phyloP scores from a whole-genome alignment of 2,329 filamentous ascomycete genomes.

The Neurospora sp. region DNA sequence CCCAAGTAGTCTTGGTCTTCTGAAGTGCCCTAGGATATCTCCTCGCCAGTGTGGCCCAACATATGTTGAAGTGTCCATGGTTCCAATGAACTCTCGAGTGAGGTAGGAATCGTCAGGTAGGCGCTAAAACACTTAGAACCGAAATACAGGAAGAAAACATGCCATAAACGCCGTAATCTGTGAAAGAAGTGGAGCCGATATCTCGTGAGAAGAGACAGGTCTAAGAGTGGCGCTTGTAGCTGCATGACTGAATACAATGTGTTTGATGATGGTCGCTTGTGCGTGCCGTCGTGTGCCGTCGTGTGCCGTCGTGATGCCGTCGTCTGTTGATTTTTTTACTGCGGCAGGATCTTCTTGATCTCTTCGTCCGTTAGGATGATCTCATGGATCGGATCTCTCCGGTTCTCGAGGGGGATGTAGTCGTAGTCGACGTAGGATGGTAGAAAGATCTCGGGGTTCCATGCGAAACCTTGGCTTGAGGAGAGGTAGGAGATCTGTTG shows the following conservation, averaged over 20 bases:
- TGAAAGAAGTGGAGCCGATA: neutral
- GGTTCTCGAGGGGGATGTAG: constrained; percentile 64
- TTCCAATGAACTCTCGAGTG: neutral
- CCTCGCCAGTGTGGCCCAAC: neutral
- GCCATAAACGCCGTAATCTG: neutral
- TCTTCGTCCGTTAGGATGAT: constrained; percentile 73
- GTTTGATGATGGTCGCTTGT: constrained; percentile 10
- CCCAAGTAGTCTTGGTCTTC: neutral
- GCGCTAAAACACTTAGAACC: neutral
- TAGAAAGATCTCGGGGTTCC: constrained; percentile 80
- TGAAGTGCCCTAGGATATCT: neutral
- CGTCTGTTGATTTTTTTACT: constrained; percentile 29
- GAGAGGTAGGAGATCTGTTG: constrained; percentile 68
- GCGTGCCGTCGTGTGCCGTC: neutral
- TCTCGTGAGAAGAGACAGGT: neutral
- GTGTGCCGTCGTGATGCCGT: neutral
- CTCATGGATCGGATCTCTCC: constrained; percentile 68
- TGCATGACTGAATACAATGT: constrained; percentile 16
- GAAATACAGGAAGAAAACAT: neutral
- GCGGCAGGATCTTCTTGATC: constrained; percentile 56
- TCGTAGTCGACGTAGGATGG: constrained; percentile 69
- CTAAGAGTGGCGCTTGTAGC: neutral
- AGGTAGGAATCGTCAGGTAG: neutral
- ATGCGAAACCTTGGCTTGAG: constrained; percentile 70
- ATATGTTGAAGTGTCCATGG: neutral